Base-by-base conservation (phyloP, 2,329 filamentous ascomycete genomes). In the Corniculantispora saksenae region DNA sequence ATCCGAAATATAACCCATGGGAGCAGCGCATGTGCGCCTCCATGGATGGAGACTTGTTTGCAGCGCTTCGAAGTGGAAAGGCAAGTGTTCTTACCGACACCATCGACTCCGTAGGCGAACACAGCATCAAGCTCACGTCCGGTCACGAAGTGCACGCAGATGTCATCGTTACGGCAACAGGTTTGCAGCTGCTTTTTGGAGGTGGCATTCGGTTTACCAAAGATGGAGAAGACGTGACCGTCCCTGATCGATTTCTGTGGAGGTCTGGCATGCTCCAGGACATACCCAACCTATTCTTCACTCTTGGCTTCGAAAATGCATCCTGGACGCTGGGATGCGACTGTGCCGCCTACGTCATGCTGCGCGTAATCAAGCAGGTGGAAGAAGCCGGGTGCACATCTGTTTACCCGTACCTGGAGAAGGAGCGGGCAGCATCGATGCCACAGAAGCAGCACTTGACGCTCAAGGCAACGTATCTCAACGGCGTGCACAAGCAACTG, bases 21-120 rank as follows among this genome's bases (percentile, higher is more conserved):
- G 83, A 91, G 62, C 90, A 93, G 71, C 84, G 91, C 1, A 76
- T 93, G 21, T 92, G 90, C 69, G 78, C 89, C 35, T 84, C 71
- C 1, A 73, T 76, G 21, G 76, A 82, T 32, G 80, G 80, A 0
- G 82, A 83, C 68, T 82, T 84, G 63, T 85, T 78, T 67, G 63
- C 71, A 7, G 76, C 78, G 0, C 70, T 84, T 17, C 74, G 75
- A 1, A 73, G 68, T 1, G 76, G 77, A 27, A 81, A 75, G 51
- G 78, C 71, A 15, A 71, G 75, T 15, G 72, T 86, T 1, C 76
- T 80, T 1, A 85, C 83, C 0, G 83, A 76, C 29, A 69, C 67
- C 10, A 84, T 88, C 67, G 74, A 78, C 40, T 78, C 71, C 0
- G 77, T 84, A 8, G 84, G 82, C 0, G 69, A 75, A 1, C 70